Evolutionary conservation across 768 basidiomycete genomes (phyloP).

Genomic region (Lenzites betulinus): DNA sequence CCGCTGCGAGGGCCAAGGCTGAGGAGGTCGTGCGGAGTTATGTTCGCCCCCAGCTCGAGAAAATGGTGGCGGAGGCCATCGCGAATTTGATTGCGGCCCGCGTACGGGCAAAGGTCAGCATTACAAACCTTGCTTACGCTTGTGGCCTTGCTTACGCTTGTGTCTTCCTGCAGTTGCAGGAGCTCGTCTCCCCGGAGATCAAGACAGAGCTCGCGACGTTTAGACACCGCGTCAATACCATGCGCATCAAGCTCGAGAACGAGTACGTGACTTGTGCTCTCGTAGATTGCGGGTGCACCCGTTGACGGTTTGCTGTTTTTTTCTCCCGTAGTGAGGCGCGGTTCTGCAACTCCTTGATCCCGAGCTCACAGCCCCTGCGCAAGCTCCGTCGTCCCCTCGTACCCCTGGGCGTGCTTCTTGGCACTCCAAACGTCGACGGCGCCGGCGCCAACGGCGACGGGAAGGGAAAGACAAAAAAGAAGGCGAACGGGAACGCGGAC

Average conservation of each 20-base stretch:
- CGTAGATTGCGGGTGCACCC: too few species aligned
- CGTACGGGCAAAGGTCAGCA: slow-evolving; percentile 45
- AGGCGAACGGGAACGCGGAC: background rate
- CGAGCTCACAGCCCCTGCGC: slow-evolving; percentile 44
- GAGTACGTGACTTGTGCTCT: too few species aligned
- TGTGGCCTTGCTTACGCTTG: too few species aligned
- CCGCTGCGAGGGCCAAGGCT: slow-evolving; percentile 40
- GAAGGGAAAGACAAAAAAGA: background rate
- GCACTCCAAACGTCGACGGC: background rate
- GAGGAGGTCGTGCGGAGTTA: slow-evolving; percentile 44
- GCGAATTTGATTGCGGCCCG: slow-evolving; percentile 30
- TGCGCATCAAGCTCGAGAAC: background rate
- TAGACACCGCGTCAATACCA: background rate
- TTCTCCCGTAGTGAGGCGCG: slow-evolving; percentile 45
- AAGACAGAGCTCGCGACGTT: background rate
- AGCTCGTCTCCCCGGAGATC: background rate
- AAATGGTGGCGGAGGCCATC: slow-evolving; percentile 34
- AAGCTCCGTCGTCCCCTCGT: slow-evolving; percentile 53
- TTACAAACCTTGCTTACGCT: background rate
- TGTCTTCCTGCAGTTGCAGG: background rate
- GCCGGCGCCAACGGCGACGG: background rate
- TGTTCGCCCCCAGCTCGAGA: slow-evolving; percentile 40
- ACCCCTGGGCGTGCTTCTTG: slow-evolving; percentile 11
- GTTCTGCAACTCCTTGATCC: slow-evolving; percentile 42
- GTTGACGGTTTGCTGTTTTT: too few species aligned